phyloP scores from a whole-genome alignment of 2,329 filamentous ascomycete genomes.

The Dryadomyces quercus-mongolicae region DNA sequence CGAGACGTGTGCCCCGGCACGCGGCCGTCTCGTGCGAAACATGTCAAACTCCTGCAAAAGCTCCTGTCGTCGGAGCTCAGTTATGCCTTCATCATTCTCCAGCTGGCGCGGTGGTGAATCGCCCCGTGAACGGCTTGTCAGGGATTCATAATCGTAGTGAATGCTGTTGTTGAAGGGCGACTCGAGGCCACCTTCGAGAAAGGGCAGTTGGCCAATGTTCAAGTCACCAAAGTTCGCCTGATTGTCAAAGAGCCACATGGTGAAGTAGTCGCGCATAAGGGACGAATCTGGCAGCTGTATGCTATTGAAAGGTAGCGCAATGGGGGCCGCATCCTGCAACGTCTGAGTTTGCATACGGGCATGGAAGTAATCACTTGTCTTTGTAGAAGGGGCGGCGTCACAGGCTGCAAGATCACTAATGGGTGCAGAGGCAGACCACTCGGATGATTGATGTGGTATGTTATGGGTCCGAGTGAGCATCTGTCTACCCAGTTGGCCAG shows the following conservation, averaged over 20 bases:
- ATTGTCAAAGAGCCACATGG: slow-evolving; percentile 38
- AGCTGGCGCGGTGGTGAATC: slow-evolving; percentile 29
- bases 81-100: slow-evolving; percentile 29
- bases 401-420: not conserved
- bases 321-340: too few relatives aligned
- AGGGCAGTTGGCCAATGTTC: slow-evolving; percentile 30
- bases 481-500: slow-evolving; percentile 11
- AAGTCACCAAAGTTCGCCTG: slow-evolving; percentile 29
- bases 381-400: not conserved
- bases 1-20: slow-evolving; percentile 21
- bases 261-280: slow-evolving; percentile 31
- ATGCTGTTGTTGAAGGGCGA: slow-evolving; percentile 39
- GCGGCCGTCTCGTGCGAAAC: slow-evolving; percentile 31
- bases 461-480: not conserved
- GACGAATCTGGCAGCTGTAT: slow-evolving; percentile 24
- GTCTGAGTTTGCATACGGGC: too few relatives aligned
- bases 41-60: slow-evolving; percentile 29
- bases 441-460: not conserved
- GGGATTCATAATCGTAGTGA: slow-evolving; percentile 37
- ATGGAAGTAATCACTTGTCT: not conserved
- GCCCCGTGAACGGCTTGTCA: slow-evolving; percentile 33
- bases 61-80: slow-evolving; percentile 31
- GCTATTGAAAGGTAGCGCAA: slow-evolving; percentile 5
- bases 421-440: not conserved
- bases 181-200: slow-evolving; percentile 36